Percentiles rank a stretch among this genome's conserved stretches.
Conservation (phyloP, 2,329 filamentous ascomycete species). For the Colletotrichum tabaci region DNA sequence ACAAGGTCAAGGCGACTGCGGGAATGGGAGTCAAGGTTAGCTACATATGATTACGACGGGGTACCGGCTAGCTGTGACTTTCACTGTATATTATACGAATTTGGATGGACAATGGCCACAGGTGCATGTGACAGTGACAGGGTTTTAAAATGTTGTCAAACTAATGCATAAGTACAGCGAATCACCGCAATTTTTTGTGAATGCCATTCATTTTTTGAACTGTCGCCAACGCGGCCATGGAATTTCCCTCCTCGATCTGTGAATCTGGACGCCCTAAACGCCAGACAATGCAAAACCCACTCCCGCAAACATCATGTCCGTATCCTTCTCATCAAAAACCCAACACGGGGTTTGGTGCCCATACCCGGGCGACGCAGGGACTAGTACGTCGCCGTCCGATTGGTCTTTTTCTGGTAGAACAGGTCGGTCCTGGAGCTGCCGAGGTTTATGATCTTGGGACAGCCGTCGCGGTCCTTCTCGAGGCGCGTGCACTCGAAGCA, state of each 20-base stretch:
- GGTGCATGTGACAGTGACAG: slow-evolving; percentile 7
- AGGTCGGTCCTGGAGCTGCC: slow-evolving; percentile 95
- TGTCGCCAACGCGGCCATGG: not conserved
- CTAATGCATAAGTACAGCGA: not conserved
- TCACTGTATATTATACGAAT: slow-evolving; percentile 45
- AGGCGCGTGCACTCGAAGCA: slow-evolving; percentile 98
- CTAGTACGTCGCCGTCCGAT: slow-evolving; percentile 72
- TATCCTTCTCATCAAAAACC: slow-evolving; percentile 36
- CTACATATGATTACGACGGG: slow-evolving; percentile 77
- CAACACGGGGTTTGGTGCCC: slow-evolving; percentile 50
- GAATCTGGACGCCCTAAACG: slow-evolving; percentile 43
- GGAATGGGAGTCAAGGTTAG: slow-evolving; percentile 98
- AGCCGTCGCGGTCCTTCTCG: slow-evolving; percentile 97
- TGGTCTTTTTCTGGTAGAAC: slow-evolving; percentile 78
- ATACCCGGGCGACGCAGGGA: slow-evolving; percentile 63
- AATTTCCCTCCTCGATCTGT: slow-evolving; percentile 1
- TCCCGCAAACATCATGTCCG: slow-evolving; percentile 31
- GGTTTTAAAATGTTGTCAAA: slow-evolving; percentile 11
- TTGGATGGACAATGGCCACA: slow-evolving; percentile 31
- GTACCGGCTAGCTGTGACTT: slow-evolving; percentile 39
- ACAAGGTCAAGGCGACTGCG: slow-evolving; percentile 85
- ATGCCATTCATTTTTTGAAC: slow-evolving; percentile 29
- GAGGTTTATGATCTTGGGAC: slow-evolving; percentile 99
- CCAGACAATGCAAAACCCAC: slow-evolving; percentile 43
- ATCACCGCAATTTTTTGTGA: not conserved